These are phyloP conservation scores for Exserohilum rostratum DNA, from an alignment of 2,329 filamentous ascomycete species.

Conservation along the genomic window DNA sequence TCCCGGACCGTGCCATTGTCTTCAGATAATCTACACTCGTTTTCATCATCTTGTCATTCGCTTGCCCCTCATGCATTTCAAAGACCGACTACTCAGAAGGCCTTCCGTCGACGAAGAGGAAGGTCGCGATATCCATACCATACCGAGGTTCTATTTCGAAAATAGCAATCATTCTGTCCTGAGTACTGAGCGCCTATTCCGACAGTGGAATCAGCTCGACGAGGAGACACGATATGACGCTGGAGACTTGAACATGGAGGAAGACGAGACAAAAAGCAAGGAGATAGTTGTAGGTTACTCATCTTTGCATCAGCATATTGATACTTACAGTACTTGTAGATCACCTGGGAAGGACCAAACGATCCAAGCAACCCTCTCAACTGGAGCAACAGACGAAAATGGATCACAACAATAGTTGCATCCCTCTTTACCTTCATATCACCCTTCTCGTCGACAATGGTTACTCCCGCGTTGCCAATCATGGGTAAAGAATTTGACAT, in stretches of 20 bases:
- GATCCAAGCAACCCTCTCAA: conserved; percentile 57
- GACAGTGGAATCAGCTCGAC: conserved; percentile 17
- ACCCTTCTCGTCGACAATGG: conserved; percentile 48
- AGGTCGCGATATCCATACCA: conserved; percentile 7
- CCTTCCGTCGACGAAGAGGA: conserved; percentile 10
- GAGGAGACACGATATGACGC: conserved; percentile 19
- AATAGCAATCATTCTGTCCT: conserved; percentile 21
- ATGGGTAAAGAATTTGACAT: conserved; percentile 44
- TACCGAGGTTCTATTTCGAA: conserved; percentile 31
- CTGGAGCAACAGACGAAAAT: conserved; percentile 53
- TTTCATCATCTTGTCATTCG: not conserved
- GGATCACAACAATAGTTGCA: conserved; percentile 54
- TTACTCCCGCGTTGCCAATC: conserved; percentile 41
- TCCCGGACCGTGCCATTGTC: not conserved
- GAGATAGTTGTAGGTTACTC: conserved; percentile 23
- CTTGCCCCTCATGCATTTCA: conserved; percentile 20
- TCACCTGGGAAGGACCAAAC: conserved; percentile 54
- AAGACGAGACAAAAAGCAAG: conserved; percentile 10
- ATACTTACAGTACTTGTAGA: conserved; percentile 22
- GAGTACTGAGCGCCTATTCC: conserved; percentile 29
- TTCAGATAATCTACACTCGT: not conserved
- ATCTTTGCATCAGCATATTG: not conserved
- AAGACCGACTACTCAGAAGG: conserved; percentile 15
- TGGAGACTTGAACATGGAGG: conserved; percentile 9
- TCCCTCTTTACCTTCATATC: conserved; percentile 49